Percentiles rank a stretch among this genome's conserved stretches.
Evolutionary conservation across 2,329 filamentous ascomycete genomes (phyloP).

Genomic region (Aspergillus fijiensis): DNA sequence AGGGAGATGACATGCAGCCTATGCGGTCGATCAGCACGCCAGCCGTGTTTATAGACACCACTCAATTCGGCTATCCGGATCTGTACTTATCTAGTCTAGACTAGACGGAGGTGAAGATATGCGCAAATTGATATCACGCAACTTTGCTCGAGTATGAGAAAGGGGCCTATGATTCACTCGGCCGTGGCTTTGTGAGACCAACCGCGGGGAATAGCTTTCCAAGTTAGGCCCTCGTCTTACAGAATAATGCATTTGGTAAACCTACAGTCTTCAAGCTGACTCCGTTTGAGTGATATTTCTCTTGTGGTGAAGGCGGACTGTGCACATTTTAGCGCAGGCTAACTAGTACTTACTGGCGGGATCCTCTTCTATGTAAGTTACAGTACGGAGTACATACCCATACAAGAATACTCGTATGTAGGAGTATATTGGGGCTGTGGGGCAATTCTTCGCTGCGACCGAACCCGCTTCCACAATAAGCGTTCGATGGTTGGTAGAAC

Average conservation of each 20-base stretch:
- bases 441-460: slow-evolving; percentile 7
- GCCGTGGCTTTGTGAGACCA: not conserved
- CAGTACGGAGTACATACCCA: not conserved
- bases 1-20: slow-evolving; percentile 17
- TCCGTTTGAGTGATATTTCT: not conserved
- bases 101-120: not conserved
- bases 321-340: slow-evolving; percentile 14
- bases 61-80: not conserved
- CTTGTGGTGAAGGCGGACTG: slow-evolving; percentile 16
- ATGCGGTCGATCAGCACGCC: slow-evolving; percentile 14
- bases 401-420: too few species aligned
- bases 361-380: not conserved
- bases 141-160: not conserved
- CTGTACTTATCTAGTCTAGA: not conserved
- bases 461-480: not conserved
- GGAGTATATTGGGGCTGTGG: slow-evolving; percentile 1
- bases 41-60: not conserved
- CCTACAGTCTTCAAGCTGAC: slow-evolving; percentile 2
- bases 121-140: not conserved
- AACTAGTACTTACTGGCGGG: slow-evolving; percentile 4
- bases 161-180: not conserved
- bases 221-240: not conserved
- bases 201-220: not conserved
- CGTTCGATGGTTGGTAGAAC: slow-evolving; percentile 10
- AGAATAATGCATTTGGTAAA: not conserved